Base-by-base conservation (phyloP, 805 yeast species). In the Ogataea ganodermae region DNA sequence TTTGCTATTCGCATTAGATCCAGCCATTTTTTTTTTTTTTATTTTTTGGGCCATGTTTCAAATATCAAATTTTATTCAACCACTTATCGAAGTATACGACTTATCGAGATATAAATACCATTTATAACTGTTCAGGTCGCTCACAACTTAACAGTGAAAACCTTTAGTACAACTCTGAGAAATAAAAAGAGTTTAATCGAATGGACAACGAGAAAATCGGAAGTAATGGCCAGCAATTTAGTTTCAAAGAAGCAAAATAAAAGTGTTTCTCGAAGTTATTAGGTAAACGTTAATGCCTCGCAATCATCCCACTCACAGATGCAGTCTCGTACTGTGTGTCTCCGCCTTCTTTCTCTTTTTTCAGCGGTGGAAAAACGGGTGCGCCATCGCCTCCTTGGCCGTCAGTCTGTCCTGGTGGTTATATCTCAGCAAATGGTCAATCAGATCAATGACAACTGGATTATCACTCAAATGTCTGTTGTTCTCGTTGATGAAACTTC, bases 371-470 rank as follows among this genome's bases (percentile, higher is more conserved):
- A 65, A 65, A 49, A 63, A 65, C 5, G 66, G 63, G 68, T 90
- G 96, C 3, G 65, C 78, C 89, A 89, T 80, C 14, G 96, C 95
- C 66, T 90, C 96, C 65, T 78, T 73, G 2, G 97, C 96, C 4
- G 97, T 90, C 49, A 88, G 73, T 61, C 97, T 79, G 60, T 84
- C 87, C 65, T 85, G 91, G 63, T 90, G 97, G 64, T 90, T 96
- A 60, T 88, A 90, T 49, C 84, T 76, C 59, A 90, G 72, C 51
- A 90, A 67, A 45, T 80, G 76, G 60, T 87, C 95, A 51, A 89
- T 73, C 55, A 90, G 75, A 61, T 86, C 92, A 49, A 86, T 67
- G 24, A 80, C 74, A 42, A 79, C 82, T 1, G 79, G 78, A 36
- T 75, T 73, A 8, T 79, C 81, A 38, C 77, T 60, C 41, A 78